Percentiles rank a stretch among this genome's conserved stretches.
These are phyloP conservation scores for Dictyostelium brefeldianum DNA, from an alignment of 78 protist genomes.

Conservation along the genomic window DNA sequence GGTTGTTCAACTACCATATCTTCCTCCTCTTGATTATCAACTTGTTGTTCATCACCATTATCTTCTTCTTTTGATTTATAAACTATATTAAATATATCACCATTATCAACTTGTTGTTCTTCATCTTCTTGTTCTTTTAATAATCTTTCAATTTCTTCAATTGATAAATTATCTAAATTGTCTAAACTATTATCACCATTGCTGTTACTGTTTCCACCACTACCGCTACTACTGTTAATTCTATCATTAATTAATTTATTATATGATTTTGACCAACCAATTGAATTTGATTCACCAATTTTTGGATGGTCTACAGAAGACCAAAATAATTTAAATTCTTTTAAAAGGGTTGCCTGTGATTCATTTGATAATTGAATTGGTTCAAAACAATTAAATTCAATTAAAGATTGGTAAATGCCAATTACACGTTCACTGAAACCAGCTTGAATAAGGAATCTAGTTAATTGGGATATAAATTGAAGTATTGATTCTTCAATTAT, in stretches of 20 bases:
- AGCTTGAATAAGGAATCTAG: conserved; percentile 32
- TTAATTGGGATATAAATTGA: conserved; percentile 28
- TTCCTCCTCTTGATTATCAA: background rate
- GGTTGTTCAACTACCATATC: no score
- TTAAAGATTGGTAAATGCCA: conserved; percentile 67
- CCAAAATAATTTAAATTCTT: conserved; percentile 41
- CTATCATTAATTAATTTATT: background rate
- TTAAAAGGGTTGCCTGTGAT: background rate
- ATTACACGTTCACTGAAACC: conserved; percentile 54
- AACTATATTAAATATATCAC: background rate
- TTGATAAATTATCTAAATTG: conserved; percentile 21
- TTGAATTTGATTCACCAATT: conserved; percentile 42
- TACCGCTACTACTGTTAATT: background rate
- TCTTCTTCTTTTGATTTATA: background rate
- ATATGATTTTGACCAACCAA: conserved; percentile 50
- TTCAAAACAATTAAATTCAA: conserved; percentile 54
- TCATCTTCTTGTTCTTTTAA: conserved; percentile 25
- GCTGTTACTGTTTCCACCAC: background rate
- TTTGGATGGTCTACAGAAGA: conserved; percentile 19
- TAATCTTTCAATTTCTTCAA: conserved; percentile 65
- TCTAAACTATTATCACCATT: background rate
- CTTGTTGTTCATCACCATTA: background rate
- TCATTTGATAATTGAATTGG: conserved; percentile 9
- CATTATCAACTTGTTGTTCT: background rate
- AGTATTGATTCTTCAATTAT: conserved; percentile 24